Base-by-base conservation (phyloP, 2,329 filamentous ascomycete genomes). In the Pseudogymnoascus sp. region DNA sequence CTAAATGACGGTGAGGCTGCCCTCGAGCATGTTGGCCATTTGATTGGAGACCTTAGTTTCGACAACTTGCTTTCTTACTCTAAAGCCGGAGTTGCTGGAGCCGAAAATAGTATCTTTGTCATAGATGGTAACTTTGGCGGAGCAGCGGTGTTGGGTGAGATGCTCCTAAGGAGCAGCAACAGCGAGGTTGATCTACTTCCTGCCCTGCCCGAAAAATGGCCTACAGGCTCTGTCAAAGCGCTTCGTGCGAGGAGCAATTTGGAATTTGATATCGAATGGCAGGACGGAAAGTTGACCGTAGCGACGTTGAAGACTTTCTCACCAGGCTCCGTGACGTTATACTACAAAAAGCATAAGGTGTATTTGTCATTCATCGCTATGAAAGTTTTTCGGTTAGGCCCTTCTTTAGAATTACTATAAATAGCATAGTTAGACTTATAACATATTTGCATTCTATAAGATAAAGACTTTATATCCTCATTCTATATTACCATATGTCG, bases 261-360 rank as follows among this genome's bases (percentile, higher is more conserved):
- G 28, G 28, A 31, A 31, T 31, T 31, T 31, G 28, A 31, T 31
- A 31, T 31, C 28, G 28, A 31, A 6, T 31, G 28, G 28, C 28
- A 31, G 8, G 28, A 31, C 28, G 28, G 28, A 31, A 37, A 14
- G 25, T 62, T 62, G 21, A 62, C 60, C 7, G 31, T n/a, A 37
- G 60, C 60, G 23, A 62, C 14, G 25, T 41, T 62, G n/a, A 62
- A 62, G 60, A 28, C 60, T 14, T 62, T 62, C 21, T 62, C 60
- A 14, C 60, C 60, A 19, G 60, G 60, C 13, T 21, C n/a, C 28
- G 36, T 62, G 8, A 62, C 28, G 10, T 14, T 62, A 19, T 62
- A 62, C 37, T 62, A 62, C 60, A 39, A 16, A 19, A 37, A 25
- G 4, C 14, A n/a, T 19, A 62, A 41, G 8, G 34, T 37, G 8